Conservation (phyloP, 164 flowering plant species). For the Magnolia changhungtana region DNA sequence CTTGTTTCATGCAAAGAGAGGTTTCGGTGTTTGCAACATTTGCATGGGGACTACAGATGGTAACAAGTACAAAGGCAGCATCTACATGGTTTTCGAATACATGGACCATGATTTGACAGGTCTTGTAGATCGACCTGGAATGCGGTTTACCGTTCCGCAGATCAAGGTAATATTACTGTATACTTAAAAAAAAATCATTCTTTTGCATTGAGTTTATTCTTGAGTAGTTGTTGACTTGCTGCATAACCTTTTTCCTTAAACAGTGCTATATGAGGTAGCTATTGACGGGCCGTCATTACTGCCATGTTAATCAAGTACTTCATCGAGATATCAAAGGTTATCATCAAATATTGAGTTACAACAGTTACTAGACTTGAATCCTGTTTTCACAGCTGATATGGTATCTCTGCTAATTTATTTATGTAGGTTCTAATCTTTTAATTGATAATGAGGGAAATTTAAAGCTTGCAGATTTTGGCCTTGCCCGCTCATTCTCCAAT, state of each 20-base stretch:
- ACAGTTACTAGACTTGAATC: too few relatives aligned
- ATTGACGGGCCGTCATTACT: slow-evolving; percentile 84
- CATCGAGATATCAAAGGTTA: slow-evolving; percentile 36
- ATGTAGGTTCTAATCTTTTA: too few relatives aligned
- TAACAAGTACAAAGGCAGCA: slow-evolving; percentile 76
- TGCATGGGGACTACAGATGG: slow-evolving; percentile 41
- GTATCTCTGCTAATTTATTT: too few relatives aligned
- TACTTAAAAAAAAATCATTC: not conserved
- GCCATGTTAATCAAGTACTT: slow-evolving; percentile 92
- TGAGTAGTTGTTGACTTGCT: slow-evolving; percentile 1
- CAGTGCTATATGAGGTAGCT: slow-evolving; percentile 97
- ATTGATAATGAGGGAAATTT: too few relatives aligned
- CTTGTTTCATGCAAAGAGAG: too few relatives aligned
- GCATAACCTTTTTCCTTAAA: not conserved
- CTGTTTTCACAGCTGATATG: too few relatives aligned
- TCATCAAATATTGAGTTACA: too few relatives aligned
- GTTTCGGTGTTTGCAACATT: slow-evolving; percentile 1
- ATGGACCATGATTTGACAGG: slow-evolving; percentile 99
- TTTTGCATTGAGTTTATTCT: slow-evolving; percentile 5
- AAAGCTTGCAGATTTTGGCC: too few relatives aligned
- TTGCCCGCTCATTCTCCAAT: too few relatives aligned
- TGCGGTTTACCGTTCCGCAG: slow-evolving; percentile 91
- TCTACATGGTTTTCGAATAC: slow-evolving; percentile 98
- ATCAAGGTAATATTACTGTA: slow-evolving; percentile 53
- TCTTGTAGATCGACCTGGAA: slow-evolving; percentile 86